A percentile compares a stretch with the other conserved stretches of the same genome.
phyloP scores from a whole-genome alignment of 2,329 filamentous ascomycete genomes.

The Chaetothyriales sp. region DNA sequence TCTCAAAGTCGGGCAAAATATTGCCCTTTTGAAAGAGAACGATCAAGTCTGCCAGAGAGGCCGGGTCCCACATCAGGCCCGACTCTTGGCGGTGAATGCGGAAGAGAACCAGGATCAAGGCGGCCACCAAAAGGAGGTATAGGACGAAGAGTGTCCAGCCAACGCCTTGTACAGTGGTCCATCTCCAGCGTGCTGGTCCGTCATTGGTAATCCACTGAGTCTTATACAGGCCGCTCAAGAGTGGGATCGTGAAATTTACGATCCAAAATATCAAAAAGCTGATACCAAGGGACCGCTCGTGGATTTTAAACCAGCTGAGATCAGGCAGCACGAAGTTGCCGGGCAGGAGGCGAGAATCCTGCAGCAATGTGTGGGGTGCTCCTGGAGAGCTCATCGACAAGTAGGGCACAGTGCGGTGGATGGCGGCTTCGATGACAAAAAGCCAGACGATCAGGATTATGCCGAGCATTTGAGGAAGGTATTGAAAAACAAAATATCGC shows the following conservation, averaged over 20 bases:
- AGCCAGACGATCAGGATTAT: constrained; percentile 61
- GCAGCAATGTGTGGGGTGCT: constrained; percentile 46
- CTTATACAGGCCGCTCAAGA: constrained; percentile 65
- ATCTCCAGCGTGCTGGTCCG: constrained; percentile 52
- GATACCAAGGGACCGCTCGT: constrained; percentile 52
- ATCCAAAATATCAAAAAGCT: constrained; percentile 63
- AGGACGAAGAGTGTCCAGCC: constrained; percentile 65
- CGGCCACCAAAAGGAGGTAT: constrained; percentile 53
- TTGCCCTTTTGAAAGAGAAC: constrained; percentile 70
- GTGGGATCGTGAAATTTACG: constrained; percentile 63
- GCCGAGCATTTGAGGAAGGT: constrained; percentile 66
- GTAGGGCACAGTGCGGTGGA: constrained; percentile 68
- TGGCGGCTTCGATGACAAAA: constrained; percentile 57
- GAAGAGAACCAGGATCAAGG: constrained; percentile 45
- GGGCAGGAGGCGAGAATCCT: constrained; percentile 43
- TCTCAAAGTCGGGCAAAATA: constrained; percentile 56
- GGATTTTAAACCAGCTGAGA: constrained; percentile 53
- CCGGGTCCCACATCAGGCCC: constrained; percentile 72
- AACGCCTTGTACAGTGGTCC: constrained; percentile 64
- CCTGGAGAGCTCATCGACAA: constrained; percentile 45
- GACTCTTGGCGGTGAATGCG: constrained; percentile 55
- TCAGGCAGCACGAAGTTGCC: constrained; percentile 56
- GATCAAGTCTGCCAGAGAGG: constrained; percentile 68
- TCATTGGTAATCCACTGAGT: constrained; percentile 48
- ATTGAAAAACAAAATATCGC: constrained; percentile 74